A percentile compares a stretch with the other conserved stretches of the same genome.
These are phyloP conservation scores for Podaxis mareebaensis DNA, from an alignment of 768 basidiomycete genomes.

Conservation along the genomic window DNA sequence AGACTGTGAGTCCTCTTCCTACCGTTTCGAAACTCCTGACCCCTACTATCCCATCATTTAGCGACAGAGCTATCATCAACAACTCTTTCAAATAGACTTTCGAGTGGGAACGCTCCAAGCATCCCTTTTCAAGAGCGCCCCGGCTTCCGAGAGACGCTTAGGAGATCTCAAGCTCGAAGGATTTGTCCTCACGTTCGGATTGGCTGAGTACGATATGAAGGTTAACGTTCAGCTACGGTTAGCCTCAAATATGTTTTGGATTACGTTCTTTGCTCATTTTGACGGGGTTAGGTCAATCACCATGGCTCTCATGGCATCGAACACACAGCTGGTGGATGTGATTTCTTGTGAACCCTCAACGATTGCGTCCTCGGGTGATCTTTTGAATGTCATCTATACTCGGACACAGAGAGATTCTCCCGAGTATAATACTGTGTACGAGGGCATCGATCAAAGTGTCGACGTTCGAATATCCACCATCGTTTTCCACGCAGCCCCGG, in stretches of 20 bases:
- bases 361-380: conserved; percentile 51
- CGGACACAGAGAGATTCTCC: conserved; percentile 85
- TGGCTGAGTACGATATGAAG: conserved; percentile 84
- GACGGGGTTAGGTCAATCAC: conserved; percentile 58
- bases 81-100: conserved; percentile 83
- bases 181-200: conserved; percentile 72
- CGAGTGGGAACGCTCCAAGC: conserved; percentile 82
- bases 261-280: background rate
- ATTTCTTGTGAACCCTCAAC: conserved; percentile 59
- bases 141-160: conserved; percentile 66
- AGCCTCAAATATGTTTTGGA: conserved; percentile 17
- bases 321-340: conserved; percentile 54
- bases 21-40: background rate
- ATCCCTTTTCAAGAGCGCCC: conserved; percentile 69
- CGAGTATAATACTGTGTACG: conserved; percentile 76
- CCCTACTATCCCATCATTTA: conserved; percentile 20
- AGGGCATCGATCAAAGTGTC: conserved; percentile 86
- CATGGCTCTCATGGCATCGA: conserved; percentile 69
- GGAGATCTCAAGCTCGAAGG: conserved; percentile 79
- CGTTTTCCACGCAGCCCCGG: conserved; percentile 84
- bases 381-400: conserved; percentile 77
- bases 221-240: conserved; percentile 83
- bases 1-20: conserved; percentile 41
- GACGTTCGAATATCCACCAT: conserved; percentile 89
- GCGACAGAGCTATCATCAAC: conserved; percentile 50